phyloP scores from a whole-genome alignment of 305 asterid species.

The Fraxinus floribunda region DNA sequence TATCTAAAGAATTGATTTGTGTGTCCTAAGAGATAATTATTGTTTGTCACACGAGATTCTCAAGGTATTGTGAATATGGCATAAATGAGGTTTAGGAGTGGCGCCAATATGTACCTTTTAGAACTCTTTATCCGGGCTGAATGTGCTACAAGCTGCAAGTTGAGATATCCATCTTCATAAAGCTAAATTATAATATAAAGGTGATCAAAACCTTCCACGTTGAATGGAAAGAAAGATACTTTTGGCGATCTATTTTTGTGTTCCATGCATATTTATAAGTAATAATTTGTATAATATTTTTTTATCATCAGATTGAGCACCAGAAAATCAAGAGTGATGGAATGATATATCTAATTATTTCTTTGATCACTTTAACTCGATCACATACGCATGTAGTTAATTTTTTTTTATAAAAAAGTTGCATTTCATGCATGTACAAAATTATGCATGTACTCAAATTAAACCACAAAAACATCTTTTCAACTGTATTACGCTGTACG shows the following conservation, averaged over 20 bases:
- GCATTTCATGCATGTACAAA: background rate
- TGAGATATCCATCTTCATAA: background rate
- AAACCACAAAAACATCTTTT: background rate
- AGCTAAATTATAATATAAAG: background rate
- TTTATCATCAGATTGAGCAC: background rate
- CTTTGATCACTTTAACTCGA: too few species aligned
- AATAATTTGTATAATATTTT: too few species aligned
- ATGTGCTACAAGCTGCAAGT: background rate
- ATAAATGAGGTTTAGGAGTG: background rate
- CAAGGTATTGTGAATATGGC: background rate
- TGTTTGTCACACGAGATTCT: background rate
- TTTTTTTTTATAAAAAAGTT: too few species aligned
- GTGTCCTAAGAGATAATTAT: background rate
- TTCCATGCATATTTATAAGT: background rate
- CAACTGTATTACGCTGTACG: background rate
- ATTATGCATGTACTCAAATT: background rate
- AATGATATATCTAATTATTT: background rate
- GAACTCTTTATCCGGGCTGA: background rate
- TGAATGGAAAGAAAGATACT: background rate
- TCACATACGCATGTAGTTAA: too few species aligned
- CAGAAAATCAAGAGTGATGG: background rate
- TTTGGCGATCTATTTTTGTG: background rate
- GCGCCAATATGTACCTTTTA: background rate
- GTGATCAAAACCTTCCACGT: background rate
- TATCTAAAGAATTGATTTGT: background rate